Evolutionary conservation across 2,329 filamentous ascomycete species (phyloP).

Genomic region (Penicillium sp.): DNA sequence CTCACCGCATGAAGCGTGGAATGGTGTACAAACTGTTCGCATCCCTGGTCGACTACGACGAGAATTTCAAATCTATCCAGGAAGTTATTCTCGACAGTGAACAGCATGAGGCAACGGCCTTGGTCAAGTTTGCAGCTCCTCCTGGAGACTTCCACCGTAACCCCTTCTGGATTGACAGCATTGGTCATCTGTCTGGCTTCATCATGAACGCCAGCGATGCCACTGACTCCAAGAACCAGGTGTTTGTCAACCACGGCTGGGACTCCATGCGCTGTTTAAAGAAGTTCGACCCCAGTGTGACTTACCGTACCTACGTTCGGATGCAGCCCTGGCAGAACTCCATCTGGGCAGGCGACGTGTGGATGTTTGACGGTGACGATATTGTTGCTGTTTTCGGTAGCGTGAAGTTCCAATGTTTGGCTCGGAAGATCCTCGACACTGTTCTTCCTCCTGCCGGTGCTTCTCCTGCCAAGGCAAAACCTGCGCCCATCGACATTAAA

Average conservation of each 20-base stretch:
- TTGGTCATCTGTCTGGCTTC: conserved; percentile 59
- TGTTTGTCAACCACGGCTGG: conserved; percentile 64
- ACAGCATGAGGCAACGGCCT: conserved; percentile 55
- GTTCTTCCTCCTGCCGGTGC: conserved; percentile 39
- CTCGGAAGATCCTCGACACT: conserved; percentile 42
- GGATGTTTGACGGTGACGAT: conserved; percentile 59
- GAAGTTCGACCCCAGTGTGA: conserved; percentile 51
- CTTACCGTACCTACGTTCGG: conserved; percentile 61
- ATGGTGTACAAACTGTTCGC: conserved; percentile 75
- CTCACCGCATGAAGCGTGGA: conserved; percentile 70
- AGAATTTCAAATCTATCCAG: conserved; percentile 58
- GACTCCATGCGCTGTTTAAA: conserved; percentile 58
- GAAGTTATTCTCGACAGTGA: conserved; percentile 59
- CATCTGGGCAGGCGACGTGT: conserved; percentile 59
- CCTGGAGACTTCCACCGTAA: conserved; percentile 58
- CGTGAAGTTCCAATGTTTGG: conserved; percentile 50
- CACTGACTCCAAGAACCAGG: conserved; percentile 58
- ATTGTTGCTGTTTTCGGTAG: conserved; percentile 53
- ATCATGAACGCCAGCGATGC: conserved; percentile 60
- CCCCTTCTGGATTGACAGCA: conserved; percentile 60
- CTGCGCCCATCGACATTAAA: conserved; percentile 27
- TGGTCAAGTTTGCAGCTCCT: conserved; percentile 55
- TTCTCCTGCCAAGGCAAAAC: conserved; percentile 23
- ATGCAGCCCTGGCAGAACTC: conserved; percentile 56
- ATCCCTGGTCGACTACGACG: conserved; percentile 56